Percentiles rank a stretch among this genome's conserved stretches.
Conservation (phyloP, 2,329 filamentous ascomycete genomes). For the Fusarium pseudograminearum region DNA sequence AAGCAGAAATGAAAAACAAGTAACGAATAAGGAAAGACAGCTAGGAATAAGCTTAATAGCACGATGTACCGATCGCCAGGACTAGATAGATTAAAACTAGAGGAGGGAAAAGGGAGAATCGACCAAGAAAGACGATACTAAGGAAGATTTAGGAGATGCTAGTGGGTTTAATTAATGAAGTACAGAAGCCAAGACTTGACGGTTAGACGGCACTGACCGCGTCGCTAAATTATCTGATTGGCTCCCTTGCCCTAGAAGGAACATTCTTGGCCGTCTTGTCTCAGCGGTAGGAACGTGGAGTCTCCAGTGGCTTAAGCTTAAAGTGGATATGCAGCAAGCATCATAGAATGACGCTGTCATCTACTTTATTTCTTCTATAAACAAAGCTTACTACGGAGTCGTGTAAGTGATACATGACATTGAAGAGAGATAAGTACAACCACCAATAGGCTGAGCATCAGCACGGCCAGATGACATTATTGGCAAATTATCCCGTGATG, state of each 20-base stretch:
- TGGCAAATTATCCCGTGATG: not conserved
- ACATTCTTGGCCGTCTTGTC: not conserved
- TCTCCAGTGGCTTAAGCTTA: not conserved
- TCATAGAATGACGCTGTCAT: not conserved
- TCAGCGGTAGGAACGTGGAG: not conserved
- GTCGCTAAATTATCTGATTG: not conserved
- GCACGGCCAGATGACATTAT: not conserved
- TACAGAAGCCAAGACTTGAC: not conserved
- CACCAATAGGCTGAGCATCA: not conserved
- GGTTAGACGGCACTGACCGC: slow-evolving; percentile 4
- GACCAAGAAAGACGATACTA: not conserved
- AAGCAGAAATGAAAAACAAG: too few species aligned
- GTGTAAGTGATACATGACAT: not conserved
- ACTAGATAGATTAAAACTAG: not conserved
- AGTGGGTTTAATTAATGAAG: not conserved
- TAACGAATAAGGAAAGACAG: not conserved
- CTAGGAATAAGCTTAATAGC: slow-evolving; percentile 10
- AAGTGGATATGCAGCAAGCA: not conserved
- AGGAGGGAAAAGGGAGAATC: not conserved
- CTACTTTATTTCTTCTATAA: not conserved
- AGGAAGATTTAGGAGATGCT: not conserved
- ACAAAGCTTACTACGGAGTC: not conserved
- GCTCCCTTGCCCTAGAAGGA: not conserved
- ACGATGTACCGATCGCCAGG: not conserved
- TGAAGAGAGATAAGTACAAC: not conserved